phyloP scores from a whole-genome alignment of 768 basidiomycete species.

The Erythrobasidium yunnanense region DNA sequence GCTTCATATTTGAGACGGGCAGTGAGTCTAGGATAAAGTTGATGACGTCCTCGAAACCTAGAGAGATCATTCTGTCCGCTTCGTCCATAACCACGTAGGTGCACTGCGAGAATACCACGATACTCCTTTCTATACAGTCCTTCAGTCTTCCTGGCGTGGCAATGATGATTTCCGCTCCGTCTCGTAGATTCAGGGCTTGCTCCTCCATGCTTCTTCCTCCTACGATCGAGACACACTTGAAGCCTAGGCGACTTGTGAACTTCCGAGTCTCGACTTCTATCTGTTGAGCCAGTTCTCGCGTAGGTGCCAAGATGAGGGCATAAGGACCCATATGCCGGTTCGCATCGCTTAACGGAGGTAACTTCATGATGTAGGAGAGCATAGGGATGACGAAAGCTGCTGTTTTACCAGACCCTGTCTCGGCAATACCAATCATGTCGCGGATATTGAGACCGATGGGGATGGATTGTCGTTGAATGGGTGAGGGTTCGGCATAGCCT shows the following conservation, averaged over 20 bases:
- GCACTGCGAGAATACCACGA: slow-evolving; percentile 90
- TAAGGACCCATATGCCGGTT: slow-evolving; percentile 89
- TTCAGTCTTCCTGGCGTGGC: slow-evolving; percentile 97
- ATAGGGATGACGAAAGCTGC: slow-evolving; percentile 90
- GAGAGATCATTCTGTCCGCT: slow-evolving; percentile 96
- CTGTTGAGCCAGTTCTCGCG: slow-evolving; percentile 89
- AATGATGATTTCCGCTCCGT: slow-evolving; percentile 96
- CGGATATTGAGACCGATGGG: slow-evolving; percentile 95
- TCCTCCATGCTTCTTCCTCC: slow-evolving; percentile 97
- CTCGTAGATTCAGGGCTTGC: slow-evolving; percentile 93
- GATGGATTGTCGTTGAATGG: slow-evolving; percentile 96
- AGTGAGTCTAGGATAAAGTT: slow-evolving; percentile 89
- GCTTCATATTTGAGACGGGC: slow-evolving; percentile 75
- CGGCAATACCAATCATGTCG: slow-evolving; percentile 95
- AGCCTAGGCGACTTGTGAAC: slow-evolving; percentile 81
- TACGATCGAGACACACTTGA: slow-evolving; percentile 91
- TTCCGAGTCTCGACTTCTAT: slow-evolving; percentile 85
- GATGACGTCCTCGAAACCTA: slow-evolving; percentile 89
- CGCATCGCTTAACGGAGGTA: slow-evolving; percentile 79
- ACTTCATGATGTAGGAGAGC: slow-evolving; percentile 75
- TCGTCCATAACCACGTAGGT: slow-evolving; percentile 99
- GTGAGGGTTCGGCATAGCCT: slow-evolving; percentile 92
- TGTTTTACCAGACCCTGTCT: slow-evolving; percentile 99
- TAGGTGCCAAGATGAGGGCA: slow-evolving; percentile 83
- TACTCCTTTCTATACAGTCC: slow-evolving; percentile 90